Conservation (phyloP, 169 alveolate genomes). For the Cryptosporidium tyzzeri region DNA sequence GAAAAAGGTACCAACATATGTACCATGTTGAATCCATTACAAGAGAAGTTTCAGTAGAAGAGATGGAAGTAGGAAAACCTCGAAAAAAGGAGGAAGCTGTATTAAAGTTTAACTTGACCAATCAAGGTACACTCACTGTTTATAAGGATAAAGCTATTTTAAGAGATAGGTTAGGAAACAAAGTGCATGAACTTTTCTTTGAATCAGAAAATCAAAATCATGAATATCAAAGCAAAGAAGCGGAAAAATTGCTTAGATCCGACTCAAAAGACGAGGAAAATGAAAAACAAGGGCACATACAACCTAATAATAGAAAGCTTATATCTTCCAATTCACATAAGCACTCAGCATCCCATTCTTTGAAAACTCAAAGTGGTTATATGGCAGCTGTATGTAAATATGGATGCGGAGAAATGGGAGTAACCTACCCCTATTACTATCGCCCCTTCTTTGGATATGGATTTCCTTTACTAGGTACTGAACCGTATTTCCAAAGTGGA, state of each 20-base stretch:
- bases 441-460: conserved; percentile 83
- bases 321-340: conserved; percentile 62
- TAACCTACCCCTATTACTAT: conserved; percentile 80
- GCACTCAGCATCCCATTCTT: conserved; percentile 44
- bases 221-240: neutral
- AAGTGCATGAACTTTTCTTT: conserved; percentile 4
- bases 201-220: neutral
- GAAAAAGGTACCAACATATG: conserved; percentile 32
- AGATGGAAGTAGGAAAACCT: neutral
- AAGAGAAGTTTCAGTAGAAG: conserved; percentile 29
- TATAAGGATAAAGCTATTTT: conserved; percentile 46
- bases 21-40: conserved; percentile 56
- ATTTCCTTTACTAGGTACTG: conserved; percentile 80
- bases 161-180: conserved; percentile 24
- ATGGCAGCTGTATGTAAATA: conserved; percentile 76
- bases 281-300: neutral
- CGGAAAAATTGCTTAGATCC: conserved; percentile 9
- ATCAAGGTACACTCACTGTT: conserved; percentile 1
- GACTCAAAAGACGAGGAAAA: neutral
- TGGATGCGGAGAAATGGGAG: conserved; percentile 77
- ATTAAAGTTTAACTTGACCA: conserved; percentile 41
- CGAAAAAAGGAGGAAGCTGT: neutral
- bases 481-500: conserved; percentile 80
- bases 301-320: neutral
- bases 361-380: conserved; percentile 72